Conservation (phyloP, 2,329 filamentous ascomycete species). For the Xylaria sp. region DNA sequence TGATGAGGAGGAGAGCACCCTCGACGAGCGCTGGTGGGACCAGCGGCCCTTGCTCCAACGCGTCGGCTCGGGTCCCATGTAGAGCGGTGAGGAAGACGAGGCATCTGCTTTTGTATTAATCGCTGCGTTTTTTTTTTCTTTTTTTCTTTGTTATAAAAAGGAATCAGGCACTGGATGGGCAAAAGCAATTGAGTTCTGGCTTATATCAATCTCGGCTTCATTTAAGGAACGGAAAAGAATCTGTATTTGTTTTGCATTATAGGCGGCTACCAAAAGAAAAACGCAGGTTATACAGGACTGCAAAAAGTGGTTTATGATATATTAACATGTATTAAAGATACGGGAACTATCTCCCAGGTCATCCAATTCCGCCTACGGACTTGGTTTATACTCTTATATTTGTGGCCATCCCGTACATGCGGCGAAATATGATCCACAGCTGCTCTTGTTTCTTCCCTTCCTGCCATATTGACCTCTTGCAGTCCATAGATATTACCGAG, state of each 20-base stretch:
- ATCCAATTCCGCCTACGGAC: background rate
- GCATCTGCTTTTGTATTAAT: conserved; percentile 2
- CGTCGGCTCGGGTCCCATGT: conserved; percentile 28
- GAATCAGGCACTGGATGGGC: conserved; percentile 7
- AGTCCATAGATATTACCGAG: too few relatives aligned
- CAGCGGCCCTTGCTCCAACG: conserved; percentile 37
- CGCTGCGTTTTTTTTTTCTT: too few relatives aligned
- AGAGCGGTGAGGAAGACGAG: background rate
- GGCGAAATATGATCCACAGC: too few relatives aligned
- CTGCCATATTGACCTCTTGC: too few relatives aligned
- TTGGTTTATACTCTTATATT: too few relatives aligned
- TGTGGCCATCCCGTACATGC: too few relatives aligned
- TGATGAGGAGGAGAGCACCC: conserved; percentile 24
- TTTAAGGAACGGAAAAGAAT: background rate
- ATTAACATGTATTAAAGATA: background rate
- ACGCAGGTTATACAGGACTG: background rate
- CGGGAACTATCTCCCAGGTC: background rate
- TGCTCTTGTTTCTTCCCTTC: too few relatives aligned
- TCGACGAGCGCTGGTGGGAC: conserved; percentile 32
- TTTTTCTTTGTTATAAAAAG: conserved; percentile 11
- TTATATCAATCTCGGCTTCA: background rate
- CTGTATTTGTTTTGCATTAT: background rate
- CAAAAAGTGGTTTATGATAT: background rate
- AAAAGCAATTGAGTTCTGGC: conserved; percentile 10
- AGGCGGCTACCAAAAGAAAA: background rate